Evolutionary conservation across 192 early-diverging fungal genomes (phyloP), one percentile per base, ranked within the genome.

Genomic region (Thamnidium elegans): DNA sequence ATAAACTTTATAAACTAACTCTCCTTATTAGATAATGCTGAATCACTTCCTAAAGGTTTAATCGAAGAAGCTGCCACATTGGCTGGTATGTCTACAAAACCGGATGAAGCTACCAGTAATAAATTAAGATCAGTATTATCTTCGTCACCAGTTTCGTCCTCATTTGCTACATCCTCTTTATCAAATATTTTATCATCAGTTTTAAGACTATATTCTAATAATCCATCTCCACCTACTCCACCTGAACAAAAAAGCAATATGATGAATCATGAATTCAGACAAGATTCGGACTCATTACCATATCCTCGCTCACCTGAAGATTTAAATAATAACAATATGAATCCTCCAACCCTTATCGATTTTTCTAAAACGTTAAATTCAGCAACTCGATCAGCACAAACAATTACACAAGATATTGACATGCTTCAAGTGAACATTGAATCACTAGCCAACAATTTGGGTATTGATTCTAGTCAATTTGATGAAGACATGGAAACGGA

Each of bases 331-430:
- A 5, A 50, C 51, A 53, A 53, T 6, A 53, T 14, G 9, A 30
- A 53, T 53, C 7, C 19, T 9, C 51, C 58, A 3, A n/a, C 31
- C 7, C 7, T 46, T 5, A 42, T 58, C 3, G 39, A 48, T 45
- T 65, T 65, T 32, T 70, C 69, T 14, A 45, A 59, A 21, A 61
- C 56, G 20, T 50, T 70, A 0, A 61, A 63, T 47, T 43, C 56
- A 6, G 69, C 63, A 30, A 64, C 69, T 6, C 50, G 46, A 45
- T 70, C 69, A 8, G 69, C 69, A 13, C 62, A 64, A 39, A 53
- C 62, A 31, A 70, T 70, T 42, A 51, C 63, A 14, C 44, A 65
- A 14, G 69, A 65, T 51, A 70, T 70, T 48, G 63, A 70, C 64
- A 11, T 45, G 7, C 30, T 70, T 4, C 62, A 70, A 50, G 15